Conservation (phyloP, 73 alveolate species). For the Breviolum minutum region DNA sequence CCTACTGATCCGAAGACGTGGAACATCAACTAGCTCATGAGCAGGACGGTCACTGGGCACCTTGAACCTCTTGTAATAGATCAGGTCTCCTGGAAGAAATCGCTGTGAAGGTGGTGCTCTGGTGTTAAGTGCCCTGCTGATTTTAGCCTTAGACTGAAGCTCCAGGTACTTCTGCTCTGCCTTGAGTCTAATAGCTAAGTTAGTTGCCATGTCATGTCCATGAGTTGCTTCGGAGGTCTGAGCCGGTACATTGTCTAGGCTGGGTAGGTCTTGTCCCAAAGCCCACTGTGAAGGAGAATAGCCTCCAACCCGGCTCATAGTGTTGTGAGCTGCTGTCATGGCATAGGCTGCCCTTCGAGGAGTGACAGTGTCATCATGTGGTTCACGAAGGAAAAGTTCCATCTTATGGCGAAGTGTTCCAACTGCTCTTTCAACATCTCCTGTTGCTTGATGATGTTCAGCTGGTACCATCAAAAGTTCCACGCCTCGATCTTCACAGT, state of each 20-base stretch:
- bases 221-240: neutral
- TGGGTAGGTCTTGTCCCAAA: neutral
- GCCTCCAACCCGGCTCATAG: neutral
- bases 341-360: neutral
- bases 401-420: neutral
- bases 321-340: neutral
- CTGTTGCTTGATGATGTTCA: neutral
- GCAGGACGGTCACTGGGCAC: neutral
- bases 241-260: neutral
- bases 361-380: too few relatives aligned
- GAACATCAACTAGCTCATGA: neutral
- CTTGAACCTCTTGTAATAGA: neutral
- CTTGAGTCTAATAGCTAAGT: neutral
- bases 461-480: neutral
- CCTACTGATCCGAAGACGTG: neutral
- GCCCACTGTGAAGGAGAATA: slow-evolving; percentile 8
- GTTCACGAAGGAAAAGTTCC: neutral
- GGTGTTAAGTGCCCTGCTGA: neutral
- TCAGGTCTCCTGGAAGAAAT: slow-evolving; percentile 15
- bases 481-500: neutral
- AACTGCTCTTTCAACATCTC: slow-evolving; percentile 9
- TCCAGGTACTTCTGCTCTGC: neutral
- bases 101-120: neutral
- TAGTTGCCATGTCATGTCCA: neutral
- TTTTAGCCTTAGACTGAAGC: neutral